Conservation (phyloP, 164 flowering plant genomes). For the Stephania yunnanensis region DNA sequence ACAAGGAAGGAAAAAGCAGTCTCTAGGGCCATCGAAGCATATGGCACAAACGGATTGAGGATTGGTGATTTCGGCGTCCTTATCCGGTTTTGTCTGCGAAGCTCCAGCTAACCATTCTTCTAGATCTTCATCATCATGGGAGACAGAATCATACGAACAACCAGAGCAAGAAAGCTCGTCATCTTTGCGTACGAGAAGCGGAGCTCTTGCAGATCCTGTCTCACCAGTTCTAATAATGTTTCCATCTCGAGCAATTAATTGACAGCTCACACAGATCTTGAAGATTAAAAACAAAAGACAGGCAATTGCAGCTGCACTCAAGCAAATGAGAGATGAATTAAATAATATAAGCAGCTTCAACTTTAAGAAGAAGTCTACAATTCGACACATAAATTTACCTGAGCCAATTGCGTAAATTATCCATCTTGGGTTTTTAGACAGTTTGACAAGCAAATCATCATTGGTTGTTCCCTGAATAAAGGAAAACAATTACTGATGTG, state of each 20-base stretch:
- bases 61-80: conserved; percentile 42
- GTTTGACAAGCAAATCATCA: conserved; percentile 44
- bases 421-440: conserved; percentile 79
- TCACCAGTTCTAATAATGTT: conserved; percentile 20
- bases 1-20: conserved; percentile 92
- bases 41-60: conserved; percentile 66
- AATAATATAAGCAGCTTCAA: neutral
- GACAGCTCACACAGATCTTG: conserved; percentile 38
- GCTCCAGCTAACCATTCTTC: conserved; percentile 29
- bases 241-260: conserved; percentile 21
- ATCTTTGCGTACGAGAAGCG: conserved; percentile 56
- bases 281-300: conserved; percentile 36
- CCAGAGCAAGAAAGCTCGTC: conserved; percentile 67
- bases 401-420: conserved; percentile 54
- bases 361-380: neutral
- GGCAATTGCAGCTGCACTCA: conserved; percentile 50
- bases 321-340: neutral
- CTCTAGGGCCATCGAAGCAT: conserved; percentile 79
- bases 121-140: conserved; percentile 52
- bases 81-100: conserved; percentile 28
- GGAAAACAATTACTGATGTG: neutral
- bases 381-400: conserved; percentile 12
- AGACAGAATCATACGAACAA: conserved; percentile 66
- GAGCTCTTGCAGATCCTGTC: conserved; percentile 39
- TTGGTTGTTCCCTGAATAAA: conserved; percentile 19